Percentiles rank a stretch among this genome's conserved stretches.
These are phyloP conservation scores for Gastrodia elata DNA, from an alignment of 106 monocot genomes.

Conservation along the genomic window DNA sequence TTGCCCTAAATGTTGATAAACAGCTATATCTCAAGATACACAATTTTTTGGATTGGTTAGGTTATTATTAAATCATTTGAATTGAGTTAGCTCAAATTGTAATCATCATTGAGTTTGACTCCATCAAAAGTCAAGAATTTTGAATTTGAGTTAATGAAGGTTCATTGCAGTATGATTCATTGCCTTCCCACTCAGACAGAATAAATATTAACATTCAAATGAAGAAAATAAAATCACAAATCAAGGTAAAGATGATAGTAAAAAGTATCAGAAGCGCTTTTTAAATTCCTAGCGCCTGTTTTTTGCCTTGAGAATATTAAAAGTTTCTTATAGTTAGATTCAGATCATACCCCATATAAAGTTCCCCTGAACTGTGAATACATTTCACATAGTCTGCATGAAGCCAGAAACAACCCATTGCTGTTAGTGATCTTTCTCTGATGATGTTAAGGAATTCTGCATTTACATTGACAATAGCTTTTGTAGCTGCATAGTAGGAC, in stretches of 20 bases:
- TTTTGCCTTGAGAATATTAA: neutral
- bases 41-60: neutral
- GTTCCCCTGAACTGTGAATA: slow-evolving; percentile 76
- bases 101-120: neutral
- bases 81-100: neutral
- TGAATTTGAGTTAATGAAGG: neutral
- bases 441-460: slow-evolving; percentile 81
- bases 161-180: neutral
- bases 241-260: neutral
- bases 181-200: neutral
- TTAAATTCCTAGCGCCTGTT: neutral
- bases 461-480: slow-evolving; percentile 70
- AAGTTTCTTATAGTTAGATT: slow-evolving; percentile 1
- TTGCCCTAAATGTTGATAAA: too few relatives aligned
- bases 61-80: neutral
- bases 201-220: neutral
- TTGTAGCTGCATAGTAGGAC: slow-evolving; percentile 88
- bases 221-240: neutral
- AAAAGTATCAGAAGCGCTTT: neutral
- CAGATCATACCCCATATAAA: slow-evolving; percentile 59
- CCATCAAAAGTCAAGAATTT: neutral
- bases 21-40: neutral
- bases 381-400: slow-evolving; percentile 93
- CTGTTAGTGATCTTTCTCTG: slow-evolving; percentile 56
- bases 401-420: slow-evolving; percentile 89